A percentile compares a stretch with the other conserved stretches of the same genome.
phyloP scores from a whole-genome alignment of 2,329 filamentous ascomycete species.

The Cephalotrichum gorgonifer region DNA sequence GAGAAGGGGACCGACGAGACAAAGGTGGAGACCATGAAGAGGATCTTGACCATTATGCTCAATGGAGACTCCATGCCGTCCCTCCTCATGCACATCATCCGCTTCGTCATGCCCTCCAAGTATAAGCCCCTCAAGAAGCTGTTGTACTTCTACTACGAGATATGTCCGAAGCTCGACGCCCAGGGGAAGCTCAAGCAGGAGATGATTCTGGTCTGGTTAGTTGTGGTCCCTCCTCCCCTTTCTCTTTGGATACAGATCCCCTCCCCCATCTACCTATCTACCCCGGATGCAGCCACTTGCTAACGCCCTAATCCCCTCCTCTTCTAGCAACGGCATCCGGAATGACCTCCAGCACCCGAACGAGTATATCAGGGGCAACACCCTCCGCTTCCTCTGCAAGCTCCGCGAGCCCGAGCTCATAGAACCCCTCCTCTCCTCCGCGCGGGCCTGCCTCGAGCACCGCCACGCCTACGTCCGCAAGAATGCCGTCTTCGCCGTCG shows the following conservation, averaged over 20 bases:
- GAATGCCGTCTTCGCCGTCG: conserved; percentile 90
- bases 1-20: conserved; percentile 90
- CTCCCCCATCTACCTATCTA: background rate
- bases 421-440: conserved; percentile 87
- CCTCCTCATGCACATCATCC: conserved; percentile 98
- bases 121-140: conserved; percentile 96
- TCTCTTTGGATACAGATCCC: too few species aligned
- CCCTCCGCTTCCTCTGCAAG: conserved; percentile 95
- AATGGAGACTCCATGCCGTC: conserved; percentile 95
- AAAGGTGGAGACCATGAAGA: conserved; percentile 94
- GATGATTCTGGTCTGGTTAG: conserved; percentile 95
- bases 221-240: too few species aligned
- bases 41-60: conserved; percentile 92
- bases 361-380: conserved; percentile 97
- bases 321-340: conserved; percentile 90
- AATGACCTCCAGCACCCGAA: conserved; percentile 96
- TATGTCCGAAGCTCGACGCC: conserved; percentile 89
- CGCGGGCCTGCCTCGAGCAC: conserved; percentile 86
- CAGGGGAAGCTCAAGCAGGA: conserved; percentile 96
- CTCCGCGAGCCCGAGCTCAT: conserved; percentile 91
- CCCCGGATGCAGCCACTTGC: conserved; percentile 2
- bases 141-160: conserved; percentile 98
- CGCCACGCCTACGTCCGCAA: conserved; percentile 96
- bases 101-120: conserved; percentile 98
- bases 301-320: too few species aligned